Evolutionary conservation across 2,329 filamentous ascomycete species (phyloP), one percentile per base, ranked within the genome.

Genomic region (Lecanicillium sp.): DNA sequence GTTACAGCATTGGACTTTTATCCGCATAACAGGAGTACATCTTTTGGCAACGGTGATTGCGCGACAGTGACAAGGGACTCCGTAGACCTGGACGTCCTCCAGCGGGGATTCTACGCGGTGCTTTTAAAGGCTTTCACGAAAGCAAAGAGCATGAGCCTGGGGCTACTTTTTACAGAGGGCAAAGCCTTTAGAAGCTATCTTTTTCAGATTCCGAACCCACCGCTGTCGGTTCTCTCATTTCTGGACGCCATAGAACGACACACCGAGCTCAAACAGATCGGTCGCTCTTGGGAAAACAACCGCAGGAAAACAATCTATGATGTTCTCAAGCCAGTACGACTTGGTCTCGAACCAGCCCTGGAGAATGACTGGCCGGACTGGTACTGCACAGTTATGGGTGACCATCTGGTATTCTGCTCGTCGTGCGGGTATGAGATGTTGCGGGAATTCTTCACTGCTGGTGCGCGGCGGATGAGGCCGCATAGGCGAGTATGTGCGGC

Each of bases 81-180:
- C 0, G 3, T 46, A 7, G 25, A 45, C 1, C 45, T 47, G 1
- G 54, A 62, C 3, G 20, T 52, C 2, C 44, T 52, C 2, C 61
- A 64, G 31, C 43, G 56, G 27, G 61, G 61, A 1, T 48, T 63
- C 18, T 57, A 59, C 15, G 36, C 41, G 3, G 52, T 63, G 6
- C 27, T 64, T 3, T 36, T 64, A 10, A 56, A 61, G 28, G 58
- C 57, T 0, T 56, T 57, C 5, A 41, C 62, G 18, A 64, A 64
- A 37, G 45, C 58, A 1, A 48, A 45, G 8, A 29, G 36, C 1
- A 56, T 64, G 53, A 43, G 44, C 0, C 40, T 64, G 3, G 37
- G 36, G 0, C 39, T 59, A 3, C 43, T 64, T 0, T 61, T 64
- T 36, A 46, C 52, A 12, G 44, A 53, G 15, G 44, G 46, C 2